phyloP scores from a whole-genome alignment of 2,329 filamentous ascomycete species.

The Teratosphaeria nubilosa region DNA sequence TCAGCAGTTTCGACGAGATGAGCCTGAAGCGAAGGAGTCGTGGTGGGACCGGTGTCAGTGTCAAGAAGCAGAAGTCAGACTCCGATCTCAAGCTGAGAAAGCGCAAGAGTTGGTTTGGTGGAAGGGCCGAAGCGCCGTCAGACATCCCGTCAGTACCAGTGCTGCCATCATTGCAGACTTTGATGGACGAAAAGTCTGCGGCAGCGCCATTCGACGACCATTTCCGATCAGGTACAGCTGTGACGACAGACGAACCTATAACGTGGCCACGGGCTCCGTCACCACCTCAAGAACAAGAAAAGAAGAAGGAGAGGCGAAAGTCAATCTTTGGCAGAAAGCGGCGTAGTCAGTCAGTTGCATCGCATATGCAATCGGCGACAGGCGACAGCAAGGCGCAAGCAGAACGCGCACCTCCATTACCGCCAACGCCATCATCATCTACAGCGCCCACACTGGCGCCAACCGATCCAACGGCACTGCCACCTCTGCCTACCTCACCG shows the following conservation, averaged over 20 bases:
- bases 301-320: slow-evolving; percentile 4
- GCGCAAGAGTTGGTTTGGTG: slow-evolving; percentile 19
- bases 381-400: not conserved
- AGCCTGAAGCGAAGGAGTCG: not conserved
- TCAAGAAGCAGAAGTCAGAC: slow-evolving; percentile 1
- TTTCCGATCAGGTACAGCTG: slow-evolving; percentile 1
- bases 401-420: slow-evolving; percentile 1
- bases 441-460: not conserved
- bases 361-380: not conserved
- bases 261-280: slow-evolving; percentile 1
- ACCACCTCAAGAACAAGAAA: not conserved
- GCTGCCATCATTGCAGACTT: slow-evolving; percentile 1
- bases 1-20: not conserved
- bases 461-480: not conserved
- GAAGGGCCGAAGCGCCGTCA: slow-evolving; percentile 9
- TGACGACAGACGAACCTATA: slow-evolving; percentile 5
- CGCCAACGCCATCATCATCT: not conserved
- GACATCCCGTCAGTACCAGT: slow-evolving; percentile 13
- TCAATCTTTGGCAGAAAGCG: slow-evolving; percentile 1
- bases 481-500: not conserved
- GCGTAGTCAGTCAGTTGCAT: slow-evolving; percentile 1
- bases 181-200: not conserved
- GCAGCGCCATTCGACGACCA: not conserved
- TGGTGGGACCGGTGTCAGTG: not conserved
- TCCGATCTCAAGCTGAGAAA: slow-evolving; percentile 5